Base-by-base conservation (phyloP, 441 rosid species). In the Populus hybrid region DNA sequence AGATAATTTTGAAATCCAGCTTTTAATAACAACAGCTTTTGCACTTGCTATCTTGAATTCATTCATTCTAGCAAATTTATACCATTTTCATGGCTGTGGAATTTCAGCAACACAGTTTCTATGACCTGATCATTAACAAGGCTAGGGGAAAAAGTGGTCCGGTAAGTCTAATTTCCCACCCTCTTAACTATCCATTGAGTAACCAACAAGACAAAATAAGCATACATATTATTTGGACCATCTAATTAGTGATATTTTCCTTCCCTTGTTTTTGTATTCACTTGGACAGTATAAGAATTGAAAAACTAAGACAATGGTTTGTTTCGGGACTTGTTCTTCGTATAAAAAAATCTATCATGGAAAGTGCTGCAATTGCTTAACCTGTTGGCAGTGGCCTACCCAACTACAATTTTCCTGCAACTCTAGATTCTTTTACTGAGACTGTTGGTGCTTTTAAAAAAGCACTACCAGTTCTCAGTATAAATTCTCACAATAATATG, bases 81-180 rank as follows among this genome's bases (percentile, higher is more conserved):
- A 28, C 5, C 61, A 21, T 42, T 59, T 74, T 77, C 38, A 38
- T 82, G 40, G 9, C 67, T 81, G 67, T 84, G 83, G 83, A 74
- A 81, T 77, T 87, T 78, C 91, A 96, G 99, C 98, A 96, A 88
- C 99, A 96, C 89, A 93, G 98, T 83, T 96, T 96, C 85, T 96
- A 94, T 67, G 98, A 96, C 84, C 91, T 96, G 76, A 96, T 94
- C 74, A 80, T 95, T 67, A 94, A 94, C 89, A 95, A 89, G 85
- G 99, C 98, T 9, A 90, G 99, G 80, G 98, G 99, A 67, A 95
- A 95, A 90, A 95, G 98, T 90, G 99, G 99, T 28, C 97, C 98
- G 95, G 98, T 93, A 91, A 87, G 10, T 54, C 66, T 74, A 81
- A 70, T 26, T 40, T 24, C 34, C 12, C 61, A 34, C 70, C 5